Evolutionary conservation across 805 yeast genomes (phyloP), one percentile per base, ranked within the genome.

Genomic region (Ogataea minuta): DNA sequence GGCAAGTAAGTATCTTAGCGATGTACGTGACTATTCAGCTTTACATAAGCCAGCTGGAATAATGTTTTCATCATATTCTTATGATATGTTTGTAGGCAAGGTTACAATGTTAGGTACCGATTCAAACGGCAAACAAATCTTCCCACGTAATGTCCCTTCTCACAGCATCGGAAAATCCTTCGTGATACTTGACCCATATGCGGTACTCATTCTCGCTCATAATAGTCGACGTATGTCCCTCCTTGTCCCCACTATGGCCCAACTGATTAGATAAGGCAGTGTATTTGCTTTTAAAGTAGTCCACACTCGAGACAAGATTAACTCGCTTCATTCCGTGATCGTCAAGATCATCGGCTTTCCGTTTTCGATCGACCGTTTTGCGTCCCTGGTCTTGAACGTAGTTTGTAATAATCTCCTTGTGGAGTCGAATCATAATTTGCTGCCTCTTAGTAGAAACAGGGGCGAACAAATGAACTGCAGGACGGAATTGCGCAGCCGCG

Each of bases 151-250:
- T 77, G 38, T 81, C 84, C 53, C 86, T 87, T 23, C 95, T 66
- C 2, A 89, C 97, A 0, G 97, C 97, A 59, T 87, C 84, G 4
- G 95, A 84, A 54, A 83, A 89, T 0, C 97, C 97, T 62, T 89
- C 96, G 47, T 84, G 84, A 56, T 81, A 88, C 55, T 84, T 87
- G n/a, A 89, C 85, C 96, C 96, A 89, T 31, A 79, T 71, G 51
- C 77, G 65, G 21, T 60, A 54, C 28, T 46, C 64, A 36, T 50
- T 62, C 10, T 31, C 40, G 12, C 23, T 37, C 60, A 47, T 54
- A 2, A 49, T 53, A 7, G 48, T 41, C 5, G 32, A 42, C 17
- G 45, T 47, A 9, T 10, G 13, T 7, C 39, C 36, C 10, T 36
- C 27, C 7, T 45, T 48, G 23, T 50, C 46, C 14, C 31, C 31